Evolutionary conservation across 306 rosid genomes (phyloP), one percentile per base, ranked within the genome.

Genomic region (Ammopiptanthus mongolicus): DNA sequence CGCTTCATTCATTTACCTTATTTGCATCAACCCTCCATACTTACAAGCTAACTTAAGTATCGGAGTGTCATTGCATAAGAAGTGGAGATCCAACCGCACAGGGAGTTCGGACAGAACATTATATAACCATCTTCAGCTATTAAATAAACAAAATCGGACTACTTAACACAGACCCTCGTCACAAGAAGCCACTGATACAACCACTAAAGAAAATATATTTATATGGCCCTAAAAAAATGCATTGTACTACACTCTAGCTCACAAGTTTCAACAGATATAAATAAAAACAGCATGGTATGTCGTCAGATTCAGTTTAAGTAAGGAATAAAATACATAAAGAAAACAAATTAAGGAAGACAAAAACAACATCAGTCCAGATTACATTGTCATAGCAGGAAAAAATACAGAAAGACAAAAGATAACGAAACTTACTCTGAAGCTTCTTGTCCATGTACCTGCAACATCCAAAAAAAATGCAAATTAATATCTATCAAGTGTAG

Each of bases 361-460:
- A 21, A 29, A 64, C 37, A 67, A 51, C 28, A 25, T 1, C 28
- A 3, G 0, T 36, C 41, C 41, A 31, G n/a, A 9, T 0, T 8
- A 11, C 50, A 19, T 50, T 17, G 1, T 15, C 17, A 25, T 37
- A 41, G 18, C 12, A n/a, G 10, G 5, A 23, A 42, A 17, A 5
- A 21, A 3, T n/a, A n/a, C n/a, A n/a, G n/a, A n/a, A n/a, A n/a
- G n/a, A n/a, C n/a, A n/a, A n/a, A n/a, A n/a, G n/a, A 47, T 58
- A 61, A 69, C 17, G 1, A 18, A 76, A 84, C 97, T 81, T 84
- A 93, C 98, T 93, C 52, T 93, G 96, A 42, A 93, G 98, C 83
- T 93, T 88, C 78, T 91, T 93, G 90, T 93, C 98, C 98, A 93
- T 91, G 82, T 93, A 93, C 68, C 96, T 93, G 90, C 28, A n/a